These are phyloP conservation scores for Tilletia walkeri DNA, from an alignment of 1,284 basidiomycete genomes.

Conservation along the genomic window DNA sequence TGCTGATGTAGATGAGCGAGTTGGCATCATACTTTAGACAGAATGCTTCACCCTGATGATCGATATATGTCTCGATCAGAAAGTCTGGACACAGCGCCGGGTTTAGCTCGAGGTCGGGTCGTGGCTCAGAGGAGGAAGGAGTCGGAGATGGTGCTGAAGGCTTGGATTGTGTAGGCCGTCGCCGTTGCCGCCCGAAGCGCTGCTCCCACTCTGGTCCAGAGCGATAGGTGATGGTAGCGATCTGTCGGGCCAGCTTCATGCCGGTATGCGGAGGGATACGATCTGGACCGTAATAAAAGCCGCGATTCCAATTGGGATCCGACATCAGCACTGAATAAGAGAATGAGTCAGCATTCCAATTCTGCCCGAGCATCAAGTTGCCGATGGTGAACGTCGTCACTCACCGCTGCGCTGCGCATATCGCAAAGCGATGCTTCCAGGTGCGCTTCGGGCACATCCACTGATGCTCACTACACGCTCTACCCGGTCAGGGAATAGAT, in stretches of 20 bases:
- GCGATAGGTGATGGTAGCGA: slow-evolving; percentile 97
- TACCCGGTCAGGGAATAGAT: slow-evolving; percentile 85
- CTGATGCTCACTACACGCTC: slow-evolving; percentile 87
- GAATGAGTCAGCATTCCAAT: background rate
- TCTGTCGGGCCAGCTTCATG: slow-evolving; percentile 98
- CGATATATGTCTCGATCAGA: slow-evolving; percentile 96
- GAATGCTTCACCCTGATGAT: slow-evolving; percentile 84
- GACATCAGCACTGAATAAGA: slow-evolving; percentile 80
- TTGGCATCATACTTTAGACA: slow-evolving; percentile 99
- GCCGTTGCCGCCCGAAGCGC: slow-evolving; percentile 80
- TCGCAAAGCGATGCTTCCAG: slow-evolving; percentile 89
- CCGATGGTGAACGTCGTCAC: slow-evolving; percentile 8
- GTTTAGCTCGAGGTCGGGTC: slow-evolving; percentile 32
- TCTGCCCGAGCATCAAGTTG: background rate
- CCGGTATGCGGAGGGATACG: slow-evolving; percentile 90
- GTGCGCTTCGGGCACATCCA: slow-evolving; percentile 85
- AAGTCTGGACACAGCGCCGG: slow-evolving; percentile 87
- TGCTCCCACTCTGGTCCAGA: slow-evolving; percentile 99
- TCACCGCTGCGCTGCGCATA: slow-evolving; percentile 76
- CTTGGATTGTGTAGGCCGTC: slow-evolving; percentile 38
- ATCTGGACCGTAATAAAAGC: slow-evolving; percentile 82
- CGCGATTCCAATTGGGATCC: slow-evolving; percentile 98
- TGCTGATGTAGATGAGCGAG: slow-evolving; percentile 89
- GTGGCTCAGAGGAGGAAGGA: background rate
- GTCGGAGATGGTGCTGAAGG: slow-evolving; percentile 2